These are phyloP conservation scores for Leccinum uliginosum DNA, from an alignment of 768 basidiomycete species.

Conservation along the genomic window DNA sequence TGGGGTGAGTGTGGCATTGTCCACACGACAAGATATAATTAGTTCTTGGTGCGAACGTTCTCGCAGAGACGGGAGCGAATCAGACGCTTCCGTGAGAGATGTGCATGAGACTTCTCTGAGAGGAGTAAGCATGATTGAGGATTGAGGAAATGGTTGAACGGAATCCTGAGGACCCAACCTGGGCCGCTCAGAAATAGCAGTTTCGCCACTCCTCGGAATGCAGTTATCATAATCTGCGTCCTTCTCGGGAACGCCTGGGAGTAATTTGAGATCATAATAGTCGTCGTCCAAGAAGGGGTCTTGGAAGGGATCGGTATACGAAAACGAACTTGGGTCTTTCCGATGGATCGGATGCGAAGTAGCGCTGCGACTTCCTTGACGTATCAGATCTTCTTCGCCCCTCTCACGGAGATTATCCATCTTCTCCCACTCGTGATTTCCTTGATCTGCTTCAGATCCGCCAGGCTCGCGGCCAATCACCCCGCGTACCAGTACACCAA, in stretches of 20 bases:
- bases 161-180: slow-evolving; percentile 10
- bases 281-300: slow-evolving; percentile 24
- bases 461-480: slow-evolving; percentile 29
- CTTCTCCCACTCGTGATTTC: slow-evolving; percentile 20
- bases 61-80: slow-evolving; percentile 24
- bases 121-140: slow-evolving; percentile 29
- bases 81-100: slow-evolving; percentile 14
- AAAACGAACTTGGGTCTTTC: slow-evolving; percentile 20
- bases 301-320: slow-evolving; percentile 45
- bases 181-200: slow-evolving; percentile 13
- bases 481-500: slow-evolving; percentile 24
- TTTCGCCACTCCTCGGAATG: slow-evolving; percentile 8
- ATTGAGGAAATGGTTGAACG: slow-evolving; percentile 16
- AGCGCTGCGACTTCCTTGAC: slow-evolving; percentile 12
- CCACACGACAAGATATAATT: slow-evolving; percentile 22
- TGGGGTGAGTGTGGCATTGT: slow-evolving; percentile 20
- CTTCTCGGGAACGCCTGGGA: slow-evolving; percentile 11
- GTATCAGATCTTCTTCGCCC: slow-evolving; percentile 20
- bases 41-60: slow-evolving; percentile 20
- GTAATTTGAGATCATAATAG: slow-evolving; percentile 12
- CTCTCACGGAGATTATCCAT: slow-evolving; percentile 7
- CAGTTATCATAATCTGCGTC: slow-evolving; percentile 17
- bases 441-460: slow-evolving; percentile 15
- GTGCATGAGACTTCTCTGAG: slow-evolving; percentile 25
- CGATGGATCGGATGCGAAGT: slow-evolving; percentile 7